Evolutionary conservation across 306 rosid genomes (phyloP).

Genomic region (Amphicarpaea edgeworthii): DNA sequence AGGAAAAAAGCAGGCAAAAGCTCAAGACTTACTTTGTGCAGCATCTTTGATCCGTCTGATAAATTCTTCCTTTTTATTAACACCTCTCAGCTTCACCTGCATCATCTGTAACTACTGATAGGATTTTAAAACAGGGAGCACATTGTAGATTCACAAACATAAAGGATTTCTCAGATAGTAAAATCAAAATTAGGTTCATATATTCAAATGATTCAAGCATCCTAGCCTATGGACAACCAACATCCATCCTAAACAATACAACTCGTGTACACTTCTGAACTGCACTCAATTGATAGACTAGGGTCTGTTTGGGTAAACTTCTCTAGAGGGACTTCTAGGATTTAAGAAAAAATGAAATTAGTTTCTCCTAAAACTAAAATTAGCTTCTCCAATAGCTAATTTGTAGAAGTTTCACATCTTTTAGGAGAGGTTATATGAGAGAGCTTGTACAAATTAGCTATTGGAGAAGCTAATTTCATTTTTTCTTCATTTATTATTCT

Average conservation of each 20-base stretch:
- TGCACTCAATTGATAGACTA: slow-evolving; percentile 3
- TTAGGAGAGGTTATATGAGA: too few species aligned
- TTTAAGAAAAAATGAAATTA: too few species aligned
- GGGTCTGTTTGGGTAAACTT: too few species aligned
- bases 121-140: slow-evolving; percentile 36
- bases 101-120: slow-evolving; percentile 60
- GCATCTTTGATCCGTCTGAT: slow-evolving; percentile 67
- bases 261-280: slow-evolving; percentile 9
- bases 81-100: slow-evolving; percentile 67
- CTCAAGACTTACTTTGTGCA: slow-evolving; percentile 60
- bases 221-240: slow-evolving; percentile 9
- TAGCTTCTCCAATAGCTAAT: too few species aligned
- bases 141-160: slow-evolving; percentile 5
- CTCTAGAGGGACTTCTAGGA: too few species aligned
- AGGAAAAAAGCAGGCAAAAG: slow-evolving; percentile 30
- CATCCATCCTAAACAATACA: neutral
- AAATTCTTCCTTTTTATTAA: slow-evolving; percentile 66
- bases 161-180: neutral
- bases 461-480: too few species aligned
- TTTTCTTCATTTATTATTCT: too few species aligned
- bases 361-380: too few species aligned
- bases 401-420: too few species aligned
- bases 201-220: slow-evolving; percentile 20
- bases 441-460: too few species aligned
- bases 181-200: neutral